Percentiles rank a stretch among this genome's conserved stretches.
These are phyloP conservation scores for Xylariaceae sp. DNA, from an alignment of 2,329 filamentous ascomycete genomes.

Conservation along the genomic window DNA sequence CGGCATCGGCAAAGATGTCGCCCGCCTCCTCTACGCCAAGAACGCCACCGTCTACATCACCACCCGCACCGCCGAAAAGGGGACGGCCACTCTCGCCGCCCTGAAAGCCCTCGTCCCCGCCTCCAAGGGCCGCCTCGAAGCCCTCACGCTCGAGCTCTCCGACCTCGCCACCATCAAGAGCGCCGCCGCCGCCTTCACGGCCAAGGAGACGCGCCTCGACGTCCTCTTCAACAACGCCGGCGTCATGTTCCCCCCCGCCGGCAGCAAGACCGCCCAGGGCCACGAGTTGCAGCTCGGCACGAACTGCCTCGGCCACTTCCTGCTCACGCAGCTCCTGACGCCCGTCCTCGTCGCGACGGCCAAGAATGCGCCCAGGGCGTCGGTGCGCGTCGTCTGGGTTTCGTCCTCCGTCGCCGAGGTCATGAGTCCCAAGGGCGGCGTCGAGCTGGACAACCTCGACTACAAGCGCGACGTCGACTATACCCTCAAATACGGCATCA, in stretches of 20 bases:
- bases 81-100: constrained; percentile 19
- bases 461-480: constrained; percentile 24
- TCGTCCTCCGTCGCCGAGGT: constrained; percentile 27
- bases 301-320: constrained; percentile 29
- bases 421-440: constrained; percentile 22
- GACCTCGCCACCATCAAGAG: constrained; percentile 22
- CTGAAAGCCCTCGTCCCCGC: constrained; percentile 21
- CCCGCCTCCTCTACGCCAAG: constrained; percentile 23
- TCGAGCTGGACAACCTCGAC: constrained; percentile 30
- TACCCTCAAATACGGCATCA: constrained; percentile 25
- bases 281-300: constrained; percentile 31
- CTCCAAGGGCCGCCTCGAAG: constrained; percentile 22
- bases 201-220: constrained; percentile 30
- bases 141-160: constrained; percentile 23
- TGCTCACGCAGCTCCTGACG: constrained; percentile 29
- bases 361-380: constrained; percentile 18
- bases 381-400: constrained; percentile 30
- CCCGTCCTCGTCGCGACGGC: constrained; percentile 25
- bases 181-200: constrained; percentile 21
- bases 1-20: constrained; percentile 23
- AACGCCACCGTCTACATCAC: constrained; percentile 24
- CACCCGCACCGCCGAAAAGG: constrained; percentile 22
- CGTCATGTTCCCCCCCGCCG: constrained; percentile 34
- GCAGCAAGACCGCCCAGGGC: constrained; percentile 33
- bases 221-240: constrained; percentile 39